Evolutionary conservation across 2,329 filamentous ascomycete species (phyloP).

Genomic region (Metarhizium brunneum): DNA sequence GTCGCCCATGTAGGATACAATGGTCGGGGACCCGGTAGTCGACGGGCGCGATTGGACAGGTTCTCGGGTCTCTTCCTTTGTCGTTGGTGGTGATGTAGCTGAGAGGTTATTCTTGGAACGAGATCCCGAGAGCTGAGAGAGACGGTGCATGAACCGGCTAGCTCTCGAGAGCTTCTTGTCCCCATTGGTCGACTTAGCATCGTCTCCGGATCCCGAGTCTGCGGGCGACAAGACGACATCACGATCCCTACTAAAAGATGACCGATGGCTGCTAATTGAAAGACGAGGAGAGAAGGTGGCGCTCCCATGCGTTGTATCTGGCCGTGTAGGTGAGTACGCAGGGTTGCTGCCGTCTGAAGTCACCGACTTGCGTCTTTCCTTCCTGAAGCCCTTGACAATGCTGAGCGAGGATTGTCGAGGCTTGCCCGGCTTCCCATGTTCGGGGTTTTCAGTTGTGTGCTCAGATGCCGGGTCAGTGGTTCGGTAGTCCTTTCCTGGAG

Average conservation of each 20-base stretch:
- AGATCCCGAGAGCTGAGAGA: slow-evolving; percentile 43
- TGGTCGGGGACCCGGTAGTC: slow-evolving; percentile 24
- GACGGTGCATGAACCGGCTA: slow-evolving; percentile 48
- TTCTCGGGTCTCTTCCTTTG: slow-evolving; percentile 33
- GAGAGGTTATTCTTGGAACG: slow-evolving; percentile 35
- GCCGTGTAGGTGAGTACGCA: slow-evolving; percentile 36
- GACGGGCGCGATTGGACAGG: slow-evolving; percentile 14
- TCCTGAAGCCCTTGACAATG: slow-evolving; percentile 52
- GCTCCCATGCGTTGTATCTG: slow-evolving; percentile 36
- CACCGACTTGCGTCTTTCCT: slow-evolving; percentile 45
- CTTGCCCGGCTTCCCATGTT: slow-evolving; percentile 25
- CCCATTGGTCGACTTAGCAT: slow-evolving; percentile 29
- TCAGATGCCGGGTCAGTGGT: slow-evolving; percentile 28
- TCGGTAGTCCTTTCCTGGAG: slow-evolving; percentile 16
- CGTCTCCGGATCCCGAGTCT: slow-evolving; percentile 36
- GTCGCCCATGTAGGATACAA: slow-evolving; percentile 68
- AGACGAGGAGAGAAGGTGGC: slow-evolving; percentile 42
- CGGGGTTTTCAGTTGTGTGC: slow-evolving; percentile 25
- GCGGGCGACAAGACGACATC: slow-evolving; percentile 31
- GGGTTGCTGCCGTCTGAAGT: slow-evolving; percentile 26
- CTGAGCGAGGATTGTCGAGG: slow-evolving; percentile 49
- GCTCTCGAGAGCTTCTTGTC: slow-evolving; percentile 43
- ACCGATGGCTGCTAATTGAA: slow-evolving; percentile 55
- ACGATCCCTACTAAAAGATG: slow-evolving; percentile 38
- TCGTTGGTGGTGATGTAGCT: slow-evolving; percentile 38